Base-by-base conservation (phyloP, 129 eudicot species). In the Oenanthe sinensis region DNA sequence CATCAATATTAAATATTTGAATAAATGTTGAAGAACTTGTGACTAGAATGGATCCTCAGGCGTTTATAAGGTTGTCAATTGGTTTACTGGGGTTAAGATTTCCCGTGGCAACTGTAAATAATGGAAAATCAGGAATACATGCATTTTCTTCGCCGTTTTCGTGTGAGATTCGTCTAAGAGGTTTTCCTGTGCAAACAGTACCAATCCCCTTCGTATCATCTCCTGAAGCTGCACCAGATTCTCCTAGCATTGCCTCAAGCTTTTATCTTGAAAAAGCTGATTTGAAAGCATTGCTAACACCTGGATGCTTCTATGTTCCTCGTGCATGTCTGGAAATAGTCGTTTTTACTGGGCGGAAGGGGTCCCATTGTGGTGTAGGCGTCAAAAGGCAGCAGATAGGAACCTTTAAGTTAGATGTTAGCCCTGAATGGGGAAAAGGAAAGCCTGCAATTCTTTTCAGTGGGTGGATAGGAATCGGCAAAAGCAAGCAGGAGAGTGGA, bases 401-500 rank as follows among this genome's bases (percentile, higher is more conserved):
- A 65, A 84, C 90, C 20, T 88, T 92, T 77, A 90, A 82, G 80
- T 79, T 92, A 85, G 88, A 85, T 50, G 97, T 92, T 63, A 86
- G 88, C 5, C 93, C 96, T 4, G 96, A 92, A 82, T 92, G 97
- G 97, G 87, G 88, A 14, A 86, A 92, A 70, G 96, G 97, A 44
- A 92, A 87, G 79, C 91, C 97, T 2, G 91, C 79, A 36, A 82
- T 84, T 85, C 96, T 92, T 77, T 88, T 87, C 83, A 90, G 78
- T 79, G 98, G 98, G 26, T 93, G 98, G 98, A 91, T 85, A 58
- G 90, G 94, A 28, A 91, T 93, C 28, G 97, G 98, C 75, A 91
- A 91, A 83, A 85, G 80, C 79, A 93, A 89, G 71, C 90, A 79
- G 54, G 92, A 88, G 44, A 83, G 76, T 33, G 86, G 87, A 60